A percentile compares a stretch with the other conserved stretches of the same genome.
Conservation (phyloP, 352 stramenopile genomes). For the Peronosclerospora sorghi region DNA sequence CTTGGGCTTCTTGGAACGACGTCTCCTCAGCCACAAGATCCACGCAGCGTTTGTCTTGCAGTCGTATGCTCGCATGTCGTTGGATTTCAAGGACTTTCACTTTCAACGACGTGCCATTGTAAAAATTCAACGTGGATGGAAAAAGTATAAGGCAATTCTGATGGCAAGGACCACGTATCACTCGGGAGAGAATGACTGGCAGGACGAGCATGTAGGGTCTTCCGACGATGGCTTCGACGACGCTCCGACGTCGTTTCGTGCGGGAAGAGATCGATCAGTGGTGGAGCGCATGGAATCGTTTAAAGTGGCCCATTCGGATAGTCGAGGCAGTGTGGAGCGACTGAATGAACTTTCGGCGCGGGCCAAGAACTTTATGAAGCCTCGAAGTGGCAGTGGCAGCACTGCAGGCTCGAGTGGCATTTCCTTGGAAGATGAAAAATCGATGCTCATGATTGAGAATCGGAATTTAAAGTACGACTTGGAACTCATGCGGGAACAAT, state of each 20-base stretch:
- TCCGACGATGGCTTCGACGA: conserved; percentile 49
- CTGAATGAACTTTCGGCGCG: conserved; percentile 63
- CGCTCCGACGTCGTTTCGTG: conserved; percentile 21
- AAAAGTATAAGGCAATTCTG: conserved; percentile 31
- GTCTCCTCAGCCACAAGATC: conserved; percentile 52
- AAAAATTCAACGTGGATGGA: conserved; percentile 64
- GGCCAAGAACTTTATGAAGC: conserved; percentile 63
- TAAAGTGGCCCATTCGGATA: conserved; percentile 27
- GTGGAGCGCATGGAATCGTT: conserved; percentile 59
- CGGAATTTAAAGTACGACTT: conserved; percentile 82
- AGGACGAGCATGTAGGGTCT: conserved; percentile 24
- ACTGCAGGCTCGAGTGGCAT: conserved; percentile 58
- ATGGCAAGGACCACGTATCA: not conserved
- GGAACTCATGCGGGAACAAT: conserved; percentile 83
- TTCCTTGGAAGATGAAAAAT: conserved; percentile 74
- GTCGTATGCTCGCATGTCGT: conserved; percentile 65
- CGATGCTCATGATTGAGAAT: conserved; percentile 82
- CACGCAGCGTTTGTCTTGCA: conserved; percentile 63
- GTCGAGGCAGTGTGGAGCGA: conserved; percentile 50
- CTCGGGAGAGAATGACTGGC: conserved; percentile 10
- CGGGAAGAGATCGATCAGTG: conserved; percentile 31
- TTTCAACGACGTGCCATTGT: conserved; percentile 57
- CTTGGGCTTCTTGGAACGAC: conserved; percentile 72
- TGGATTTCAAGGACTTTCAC: conserved; percentile 65
- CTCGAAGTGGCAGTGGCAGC: conserved; percentile 46